Conservation (phyloP, 805 yeast species). For the Torulaspora microellipsoides region DNA sequence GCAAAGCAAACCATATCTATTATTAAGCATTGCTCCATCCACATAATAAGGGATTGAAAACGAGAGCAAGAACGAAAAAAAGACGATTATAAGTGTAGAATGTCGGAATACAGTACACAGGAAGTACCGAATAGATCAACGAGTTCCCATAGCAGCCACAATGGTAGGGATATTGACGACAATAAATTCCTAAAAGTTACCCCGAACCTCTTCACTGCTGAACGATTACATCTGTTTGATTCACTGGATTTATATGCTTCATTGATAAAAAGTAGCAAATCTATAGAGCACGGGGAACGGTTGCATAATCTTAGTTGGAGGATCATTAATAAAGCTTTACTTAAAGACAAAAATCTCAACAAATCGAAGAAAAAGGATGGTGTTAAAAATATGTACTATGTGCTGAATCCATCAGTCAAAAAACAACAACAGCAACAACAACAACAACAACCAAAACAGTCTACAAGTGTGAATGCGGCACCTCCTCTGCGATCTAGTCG, state of each 20-base stretch:
- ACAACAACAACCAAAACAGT: not conserved
- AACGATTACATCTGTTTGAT: constrained; percentile 29
- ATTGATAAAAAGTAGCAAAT: constrained; percentile 22
- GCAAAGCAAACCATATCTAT: too few species aligned
- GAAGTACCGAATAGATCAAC: constrained; percentile 1
- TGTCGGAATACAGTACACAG: not conserved
- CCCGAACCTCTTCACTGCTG: constrained; percentile 33
- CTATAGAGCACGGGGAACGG: constrained; percentile 33
- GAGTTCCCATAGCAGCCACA: too few species aligned
- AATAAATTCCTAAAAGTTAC: constrained; percentile 28
- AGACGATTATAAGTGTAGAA: not conserved
- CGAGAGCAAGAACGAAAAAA: too few species aligned
- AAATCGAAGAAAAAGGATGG: constrained; percentile 34
- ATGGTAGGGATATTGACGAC: constrained; percentile 3
- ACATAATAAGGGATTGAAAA: too few species aligned
- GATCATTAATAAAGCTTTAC: constrained; percentile 30
- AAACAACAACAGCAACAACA: constrained; percentile 6
- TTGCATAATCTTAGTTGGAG: constrained; percentile 34
- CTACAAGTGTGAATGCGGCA: not conserved
- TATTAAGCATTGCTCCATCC: too few species aligned
- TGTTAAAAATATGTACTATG: constrained; percentile 31
- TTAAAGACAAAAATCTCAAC: constrained; percentile 26
- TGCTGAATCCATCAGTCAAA: constrained; percentile 21
- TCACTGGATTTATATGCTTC: constrained; percentile 30
- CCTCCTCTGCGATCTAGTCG: constrained; percentile 2